Evolutionary conservation across 2,329 filamentous ascomycete genomes (phyloP).

Genomic region (Hypoxylon sp.): DNA sequence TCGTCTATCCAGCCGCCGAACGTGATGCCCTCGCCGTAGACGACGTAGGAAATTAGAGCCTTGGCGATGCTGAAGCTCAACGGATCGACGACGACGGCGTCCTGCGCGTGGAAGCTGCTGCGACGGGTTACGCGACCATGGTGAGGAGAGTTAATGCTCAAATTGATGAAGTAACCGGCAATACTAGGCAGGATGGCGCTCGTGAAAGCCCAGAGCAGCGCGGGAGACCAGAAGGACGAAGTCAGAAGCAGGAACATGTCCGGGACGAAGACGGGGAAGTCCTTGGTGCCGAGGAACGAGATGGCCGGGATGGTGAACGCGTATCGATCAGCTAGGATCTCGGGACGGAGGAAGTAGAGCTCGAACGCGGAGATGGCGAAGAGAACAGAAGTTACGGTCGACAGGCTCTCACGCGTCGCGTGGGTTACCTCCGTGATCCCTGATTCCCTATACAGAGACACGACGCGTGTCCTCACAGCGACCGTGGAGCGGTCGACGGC

Average conservation of each 20-base stretch:
- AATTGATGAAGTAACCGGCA: slow-evolving; percentile 91
- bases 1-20: slow-evolving; percentile 74
- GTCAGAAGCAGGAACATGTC: slow-evolving; percentile 86
- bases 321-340: slow-evolving; percentile 79
- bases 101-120: slow-evolving; percentile 58
- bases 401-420: slow-evolving; percentile 77
- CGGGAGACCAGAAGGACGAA: slow-evolving; percentile 85
- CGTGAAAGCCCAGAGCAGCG: slow-evolving; percentile 82
- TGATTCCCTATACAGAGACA: slow-evolving; percentile 74
- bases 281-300: slow-evolving; percentile 67
- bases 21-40: slow-evolving; percentile 79
- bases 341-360: slow-evolving; percentile 76
- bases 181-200: slow-evolving; percentile 78
- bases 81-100: slow-evolving; percentile 80
- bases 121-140: slow-evolving; percentile 62
- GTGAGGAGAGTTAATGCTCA: slow-evolving; percentile 68
- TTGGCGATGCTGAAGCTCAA: slow-evolving; percentile 92
- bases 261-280: slow-evolving; percentile 77
- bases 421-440: slow-evolving; percentile 77
- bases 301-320: slow-evolving; percentile 80
- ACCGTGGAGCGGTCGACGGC: slow-evolving; percentile 80
- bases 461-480: slow-evolving; percentile 76
- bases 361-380: slow-evolving; percentile 78
- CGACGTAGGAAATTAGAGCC: slow-evolving; percentile 83
- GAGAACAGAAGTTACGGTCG: slow-evolving; percentile 80